Evolutionary conservation across 2,329 filamentous ascomycete genomes (phyloP), one percentile per base, ranked within the genome.

Genomic region (Bipolaris cookei): DNA sequence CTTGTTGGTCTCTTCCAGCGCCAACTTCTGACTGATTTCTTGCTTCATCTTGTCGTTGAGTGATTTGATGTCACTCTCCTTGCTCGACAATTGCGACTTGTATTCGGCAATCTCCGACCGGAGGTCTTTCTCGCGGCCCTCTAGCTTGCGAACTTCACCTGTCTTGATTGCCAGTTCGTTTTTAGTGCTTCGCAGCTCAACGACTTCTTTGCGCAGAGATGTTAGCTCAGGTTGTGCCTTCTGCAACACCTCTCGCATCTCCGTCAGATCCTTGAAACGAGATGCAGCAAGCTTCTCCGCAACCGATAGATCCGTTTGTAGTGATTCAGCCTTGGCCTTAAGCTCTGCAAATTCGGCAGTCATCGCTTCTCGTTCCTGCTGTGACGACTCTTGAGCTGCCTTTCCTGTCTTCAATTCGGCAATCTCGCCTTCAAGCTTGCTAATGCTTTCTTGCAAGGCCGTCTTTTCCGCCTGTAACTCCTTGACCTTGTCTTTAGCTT

Each of bases 171-270:
- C 81, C 1, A 97, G 82, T 59, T 96, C 91, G 44, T 93, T 89
- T 70, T 90, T 94, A 3, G 86, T 83, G 0, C 81, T 82, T 75
- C 92, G 93, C 32, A 98, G 81, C 38, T 88, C 84, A 0, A 86
- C 84, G 28, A 90, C 88, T 67, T 98, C 93, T 46, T 88, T 86
- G 6, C 91, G 87, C 18, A 98, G 82, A 42, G 81, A 88, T 73
- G 89, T 90, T 21, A 98, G 80, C 76, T 99, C 94, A 0, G 92
- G 90, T 70, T 97, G 93, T 0, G 90, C 85, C 73, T 95, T 96
- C 64, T 92, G 88, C 28, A 97, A 77, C 2, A 93, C 82, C 59
- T 94, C 90, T 18, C 89, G 85, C 43, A 97, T 80, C 25, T 96
- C 90, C 0, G 88, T 88, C 1, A 97, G 80, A 58, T 98, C 93